These are phyloP conservation scores for Carex pumila DNA, from an alignment of 176 grass and related monocot genomes.

Conservation along the genomic window DNA sequence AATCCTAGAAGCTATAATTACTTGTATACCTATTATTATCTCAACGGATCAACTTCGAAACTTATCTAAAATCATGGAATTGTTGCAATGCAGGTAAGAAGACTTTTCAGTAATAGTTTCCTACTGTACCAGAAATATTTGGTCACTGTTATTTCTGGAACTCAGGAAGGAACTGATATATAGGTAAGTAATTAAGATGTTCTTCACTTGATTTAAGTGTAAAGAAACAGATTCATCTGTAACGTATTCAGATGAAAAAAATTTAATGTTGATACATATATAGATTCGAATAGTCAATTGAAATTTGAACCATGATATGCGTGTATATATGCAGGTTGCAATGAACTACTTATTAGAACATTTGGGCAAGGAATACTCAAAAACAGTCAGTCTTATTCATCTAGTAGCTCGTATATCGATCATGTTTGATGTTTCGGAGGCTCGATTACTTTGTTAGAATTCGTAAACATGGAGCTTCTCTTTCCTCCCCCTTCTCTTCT, in stretches of 20 bases:
- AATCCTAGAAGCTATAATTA: slow-evolving; percentile 39
- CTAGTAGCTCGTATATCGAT: neutral
- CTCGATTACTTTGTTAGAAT: too few species aligned
- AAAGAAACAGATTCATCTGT: neutral
- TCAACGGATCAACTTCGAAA: neutral
- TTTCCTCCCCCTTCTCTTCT: too few species aligned
- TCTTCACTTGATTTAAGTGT: neutral
- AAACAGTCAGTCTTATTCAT: slow-evolving; percentile 32
- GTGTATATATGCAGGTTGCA: slow-evolving; percentile 24
- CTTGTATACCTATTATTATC: neutral
- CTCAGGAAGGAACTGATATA: slow-evolving; percentile 51
- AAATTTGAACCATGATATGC: neutral
- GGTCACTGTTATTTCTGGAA: slow-evolving; percentile 38
- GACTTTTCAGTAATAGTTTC: slow-evolving; percentile 34
- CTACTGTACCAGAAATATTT: slow-evolving; percentile 28
- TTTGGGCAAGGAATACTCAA: slow-evolving; percentile 37
- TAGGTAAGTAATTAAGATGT: slow-evolving; percentile 22
- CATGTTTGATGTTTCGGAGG: neutral
- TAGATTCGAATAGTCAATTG: neutral
- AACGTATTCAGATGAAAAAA: too few species aligned
- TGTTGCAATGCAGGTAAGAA: slow-evolving; percentile 14
- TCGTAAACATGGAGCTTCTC: too few species aligned
- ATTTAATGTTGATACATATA: neutral
- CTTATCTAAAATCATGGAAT: neutral
- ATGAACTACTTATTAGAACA: slow-evolving; percentile 46